Percentiles rank a stretch among this genome's conserved stretches.
phyloP scores from a whole-genome alignment of 345 rosid species.

The Luvunga scandens region DNA sequence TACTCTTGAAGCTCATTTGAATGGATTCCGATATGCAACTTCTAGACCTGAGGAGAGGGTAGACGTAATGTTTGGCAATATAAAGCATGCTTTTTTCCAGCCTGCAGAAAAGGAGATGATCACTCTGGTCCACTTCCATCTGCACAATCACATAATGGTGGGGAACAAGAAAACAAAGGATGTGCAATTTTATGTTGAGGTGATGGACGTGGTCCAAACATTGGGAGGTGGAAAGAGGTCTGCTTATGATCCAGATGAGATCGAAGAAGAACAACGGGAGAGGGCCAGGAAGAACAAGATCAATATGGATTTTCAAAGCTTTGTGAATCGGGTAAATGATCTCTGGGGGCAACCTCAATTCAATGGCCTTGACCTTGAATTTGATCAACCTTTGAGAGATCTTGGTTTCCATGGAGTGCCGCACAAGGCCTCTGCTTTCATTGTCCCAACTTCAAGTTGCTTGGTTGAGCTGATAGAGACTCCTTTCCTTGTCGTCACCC shows the following conservation, averaged over 20 bases:
- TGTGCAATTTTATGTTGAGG: constrained; percentile 89
- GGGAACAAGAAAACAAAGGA: constrained; percentile 93
- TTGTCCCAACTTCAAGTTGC: constrained; percentile 86
- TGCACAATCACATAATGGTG: constrained; percentile 96
- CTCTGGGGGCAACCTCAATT: constrained; percentile 88
- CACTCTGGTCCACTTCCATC: constrained; percentile 78
- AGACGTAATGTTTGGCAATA: constrained; percentile 76
- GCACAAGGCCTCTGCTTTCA: constrained; percentile 69
- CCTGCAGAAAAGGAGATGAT: constrained; percentile 97
- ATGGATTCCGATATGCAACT: constrained; percentile 83
- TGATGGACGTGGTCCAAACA: constrained; percentile 88
- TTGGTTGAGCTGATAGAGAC: constrained; percentile 82
- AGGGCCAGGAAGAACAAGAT: constrained; percentile 82
- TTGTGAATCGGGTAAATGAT: constrained; percentile 80
- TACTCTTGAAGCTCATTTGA: constrained; percentile 77
- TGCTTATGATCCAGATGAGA: constrained; percentile 94
- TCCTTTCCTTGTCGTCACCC: constrained; percentile 76
- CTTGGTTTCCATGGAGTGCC: constrained; percentile 98
- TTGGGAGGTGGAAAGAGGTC: constrained; percentile 91
- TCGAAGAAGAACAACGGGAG: constrained; percentile 92
- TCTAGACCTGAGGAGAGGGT: constrained; percentile 80
- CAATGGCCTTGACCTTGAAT: constrained; percentile 77
- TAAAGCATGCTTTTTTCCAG: constrained; percentile 91
- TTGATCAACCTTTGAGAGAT: constrained; percentile 92
- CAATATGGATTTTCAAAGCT: constrained; percentile 80